Conservation (phyloP, 1,284 basidiomycete genomes). For the Phellinidium pouzarii region DNA sequence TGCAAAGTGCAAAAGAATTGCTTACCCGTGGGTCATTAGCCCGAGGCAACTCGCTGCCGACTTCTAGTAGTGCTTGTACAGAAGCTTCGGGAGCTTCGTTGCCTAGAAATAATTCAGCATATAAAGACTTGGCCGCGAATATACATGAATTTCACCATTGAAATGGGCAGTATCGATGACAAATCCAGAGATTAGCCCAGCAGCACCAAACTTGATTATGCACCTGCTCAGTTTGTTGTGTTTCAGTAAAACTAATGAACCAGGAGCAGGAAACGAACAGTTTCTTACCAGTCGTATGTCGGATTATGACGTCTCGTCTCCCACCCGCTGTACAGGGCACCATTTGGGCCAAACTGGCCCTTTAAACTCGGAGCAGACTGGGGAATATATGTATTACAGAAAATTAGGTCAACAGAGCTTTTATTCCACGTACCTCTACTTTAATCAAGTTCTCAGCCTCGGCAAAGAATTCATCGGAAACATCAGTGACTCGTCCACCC, state of each 20-base stretch:
- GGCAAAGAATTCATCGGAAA: conserved; percentile 97
- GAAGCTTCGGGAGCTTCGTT: conserved; percentile 88
- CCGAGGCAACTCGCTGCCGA: conserved; percentile 37
- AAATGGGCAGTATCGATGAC: conserved; percentile 97
- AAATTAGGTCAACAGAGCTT: conserved; percentile 1
- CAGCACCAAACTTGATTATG: conserved; percentile 83
- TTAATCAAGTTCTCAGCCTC: conserved; percentile 80
- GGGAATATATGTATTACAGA: conserved; percentile 8
- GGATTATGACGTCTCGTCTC: conserved; percentile 89
- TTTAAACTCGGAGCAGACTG: conserved; percentile 79
- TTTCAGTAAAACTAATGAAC: neutral
- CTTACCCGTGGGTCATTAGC: conserved; percentile 49
- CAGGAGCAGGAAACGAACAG: conserved; percentile 1
- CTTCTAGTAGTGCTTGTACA: conserved; percentile 55
- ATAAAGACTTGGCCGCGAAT: neutral
- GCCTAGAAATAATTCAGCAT: conserved; percentile 34
- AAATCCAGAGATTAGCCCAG: conserved; percentile 76
- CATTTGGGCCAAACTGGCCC: conserved; percentile 94
- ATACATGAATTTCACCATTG: conserved; percentile 49
- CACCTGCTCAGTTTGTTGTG: conserved; percentile 46
- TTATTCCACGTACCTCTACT: conserved; percentile 51
- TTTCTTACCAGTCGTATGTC: conserved; percentile 76
- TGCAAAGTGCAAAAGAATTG: conserved; percentile 18
- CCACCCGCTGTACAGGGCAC: conserved; percentile 94
- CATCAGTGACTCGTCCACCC: conserved; percentile 68